Evolutionary conservation across 2,329 filamentous ascomycete genomes (phyloP).

Genomic region (Chaetomiaceae sp.): DNA sequence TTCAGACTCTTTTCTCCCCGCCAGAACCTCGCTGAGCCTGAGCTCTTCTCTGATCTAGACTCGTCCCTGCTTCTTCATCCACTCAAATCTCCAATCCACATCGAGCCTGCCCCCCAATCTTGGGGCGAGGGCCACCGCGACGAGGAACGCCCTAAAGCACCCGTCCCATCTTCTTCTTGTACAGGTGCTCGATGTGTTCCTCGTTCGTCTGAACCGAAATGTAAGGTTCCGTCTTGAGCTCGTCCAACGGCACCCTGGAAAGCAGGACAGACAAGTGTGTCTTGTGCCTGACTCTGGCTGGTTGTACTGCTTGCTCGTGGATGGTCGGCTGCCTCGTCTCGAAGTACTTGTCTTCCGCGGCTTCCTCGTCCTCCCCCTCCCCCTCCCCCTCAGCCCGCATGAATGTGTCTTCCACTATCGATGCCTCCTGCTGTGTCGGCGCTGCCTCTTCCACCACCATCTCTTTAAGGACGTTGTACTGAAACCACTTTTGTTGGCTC

Average conservation of each 20-base stretch:
- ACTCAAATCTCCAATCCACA: too few relatives aligned
- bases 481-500: slow-evolving; percentile 45
- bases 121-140: too few relatives aligned
- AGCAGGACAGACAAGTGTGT: slow-evolving; percentile 59
- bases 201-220: slow-evolving; percentile 45
- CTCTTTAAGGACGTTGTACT: slow-evolving; percentile 55
- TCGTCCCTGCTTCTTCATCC: neutral
- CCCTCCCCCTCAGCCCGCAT: slow-evolving; percentile 28
- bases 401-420: slow-evolving; percentile 40
- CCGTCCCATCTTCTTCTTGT: slow-evolving; percentile 24
- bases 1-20: neutral
- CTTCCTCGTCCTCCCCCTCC: slow-evolving; percentile 21
- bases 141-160: slow-evolving; percentile 3
- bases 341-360: slow-evolving; percentile 43
- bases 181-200: slow-evolving; percentile 25
- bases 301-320: slow-evolving; percentile 47
- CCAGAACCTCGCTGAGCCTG: neutral
- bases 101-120: too few relatives aligned
- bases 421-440: slow-evolving; percentile 20
- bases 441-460: slow-evolving; percentile 32
- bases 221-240: slow-evolving; percentile 46
- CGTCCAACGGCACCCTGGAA: slow-evolving; percentile 48
- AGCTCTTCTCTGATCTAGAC: neutral
- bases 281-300: slow-evolving; percentile 40
- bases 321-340: slow-evolving; percentile 51